A percentile compares a stretch with the other conserved stretches of the same genome.
These are phyloP conservation scores for Ogataea parapolymorpha DNA, from an alignment of 805 yeast species.

Conservation along the genomic window DNA sequence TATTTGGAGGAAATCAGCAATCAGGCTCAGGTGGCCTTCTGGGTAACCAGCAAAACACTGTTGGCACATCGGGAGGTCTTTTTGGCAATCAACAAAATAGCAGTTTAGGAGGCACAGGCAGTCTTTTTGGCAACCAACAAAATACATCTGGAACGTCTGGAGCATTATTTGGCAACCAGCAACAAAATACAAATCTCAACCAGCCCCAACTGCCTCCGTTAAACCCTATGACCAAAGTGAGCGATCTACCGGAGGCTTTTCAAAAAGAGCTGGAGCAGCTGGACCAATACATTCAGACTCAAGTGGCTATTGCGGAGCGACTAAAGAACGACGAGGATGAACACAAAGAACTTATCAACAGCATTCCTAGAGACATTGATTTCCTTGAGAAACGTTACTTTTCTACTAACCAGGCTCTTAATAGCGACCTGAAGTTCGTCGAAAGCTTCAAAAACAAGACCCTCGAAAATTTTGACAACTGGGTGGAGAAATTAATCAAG, in stretches of 20 bases:
- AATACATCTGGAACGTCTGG: conserved; percentile 11
- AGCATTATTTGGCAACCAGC: conserved; percentile 28
- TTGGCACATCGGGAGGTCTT: conserved; percentile 16
- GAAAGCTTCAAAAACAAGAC: conserved; percentile 41
- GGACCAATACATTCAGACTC: conserved; percentile 69
- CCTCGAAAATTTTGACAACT: conserved; percentile 34
- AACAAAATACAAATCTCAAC: conserved; percentile 24
- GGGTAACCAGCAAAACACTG: conserved; percentile 16
- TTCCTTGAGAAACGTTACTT: conserved; percentile 59
- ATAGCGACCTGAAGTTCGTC: conserved; percentile 45
- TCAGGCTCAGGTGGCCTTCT: conserved; percentile 6
- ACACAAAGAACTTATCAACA: conserved; percentile 60
- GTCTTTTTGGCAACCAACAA: conserved; percentile 4
- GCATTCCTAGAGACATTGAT: conserved; percentile 70
- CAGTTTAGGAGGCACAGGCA: conserved; percentile 1
- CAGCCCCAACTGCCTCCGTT: conserved; percentile 47
- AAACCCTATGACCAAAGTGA: conserved; percentile 72
- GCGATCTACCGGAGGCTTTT: conserved; percentile 68
- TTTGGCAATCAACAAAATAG: conserved; percentile 11
- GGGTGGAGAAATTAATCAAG: conserved; percentile 38
- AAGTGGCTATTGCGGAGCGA: conserved; percentile 68
- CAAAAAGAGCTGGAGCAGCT: conserved; percentile 67
- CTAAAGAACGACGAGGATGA: conserved; percentile 58
- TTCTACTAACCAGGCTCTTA: conserved; percentile 61
- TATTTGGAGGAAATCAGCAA: conserved; percentile 18